Base-by-base conservation (phyloP, 768 basidiomycete genomes). In the Glaciozyma antarctica region DNA sequence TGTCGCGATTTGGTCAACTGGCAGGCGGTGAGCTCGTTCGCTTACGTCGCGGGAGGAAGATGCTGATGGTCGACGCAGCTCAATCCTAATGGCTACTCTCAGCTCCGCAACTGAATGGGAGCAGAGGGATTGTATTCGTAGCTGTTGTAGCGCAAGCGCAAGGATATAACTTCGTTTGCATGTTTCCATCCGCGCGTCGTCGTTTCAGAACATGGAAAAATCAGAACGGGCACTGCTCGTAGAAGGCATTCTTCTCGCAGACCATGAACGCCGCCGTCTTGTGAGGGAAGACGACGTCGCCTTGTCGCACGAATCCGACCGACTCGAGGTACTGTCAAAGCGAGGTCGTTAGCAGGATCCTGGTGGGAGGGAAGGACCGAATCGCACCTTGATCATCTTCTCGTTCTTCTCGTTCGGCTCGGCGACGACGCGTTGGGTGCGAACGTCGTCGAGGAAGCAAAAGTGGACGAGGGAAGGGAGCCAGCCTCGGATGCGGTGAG, bases 401-500 rank as follows among this genome's bases (percentile, higher is more conserved):
- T 19, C 32, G 53, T 70, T 70, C 63, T 64, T 59, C 63, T 66
- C 65, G 59, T 71, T 67, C n/a, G 70, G 70, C 58, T 71, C 70
- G 32, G 64, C 68, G 12, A 66, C 19, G 24, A 71, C 70, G 16
- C 70, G 64, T 7, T 66, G 43, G n/a, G 70, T 71, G 13, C 70
- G 62, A 22, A 64, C 53, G 43, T 71, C 70, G 49, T 63, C 64
- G 43, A 68, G 52, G 67, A 71, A 71, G 62, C 66, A 68, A 62
- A 64, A 68, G 61, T 71, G 70, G 22, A 53, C 56, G 32, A 71
- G 66, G 10, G 67, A 68, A 15, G 70, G 66, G 30, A 71, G 48
- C 70, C 70, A 71, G 5, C 67, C 70, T 26, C 67, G 54, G 21
- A 71, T 62, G 45, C 65, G 65, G 26, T 71, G 67, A 21, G 70